phyloP scores from a whole-genome alignment of 2,329 filamentous ascomycete genomes.

The Aspergillus sp. region DNA sequence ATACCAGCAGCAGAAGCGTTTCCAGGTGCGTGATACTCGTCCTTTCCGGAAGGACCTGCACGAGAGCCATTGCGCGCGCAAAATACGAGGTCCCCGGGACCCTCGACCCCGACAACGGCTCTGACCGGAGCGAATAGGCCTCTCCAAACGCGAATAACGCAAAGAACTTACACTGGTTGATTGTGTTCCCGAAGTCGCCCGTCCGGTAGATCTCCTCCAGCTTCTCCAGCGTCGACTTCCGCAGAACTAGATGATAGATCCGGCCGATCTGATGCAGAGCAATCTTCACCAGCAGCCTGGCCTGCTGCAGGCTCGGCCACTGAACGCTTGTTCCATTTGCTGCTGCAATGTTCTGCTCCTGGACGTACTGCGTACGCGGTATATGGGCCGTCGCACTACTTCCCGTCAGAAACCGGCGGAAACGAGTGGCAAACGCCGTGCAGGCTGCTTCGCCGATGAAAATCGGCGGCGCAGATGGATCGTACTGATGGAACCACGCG shows the following conservation, averaged over 20 bases:
- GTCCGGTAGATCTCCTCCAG: conserved; percentile 30
- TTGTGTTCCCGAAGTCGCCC: conserved; percentile 19
- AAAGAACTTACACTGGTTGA: conserved; percentile 38
- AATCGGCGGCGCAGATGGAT: conserved; percentile 26
- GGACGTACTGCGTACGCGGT: conserved; percentile 25
- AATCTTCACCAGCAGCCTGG: conserved; percentile 27
- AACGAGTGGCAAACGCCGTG: conserved; percentile 31
- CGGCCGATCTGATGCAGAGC: conserved; percentile 28
- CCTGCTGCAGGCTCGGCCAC: conserved; percentile 29
- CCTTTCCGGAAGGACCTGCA: conserved; percentile 36
- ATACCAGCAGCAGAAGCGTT: conserved; percentile 31
- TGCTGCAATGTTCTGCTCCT: conserved; percentile 20
- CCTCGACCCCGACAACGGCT: conserved; percentile 21
- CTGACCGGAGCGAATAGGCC: conserved; percentile 34
- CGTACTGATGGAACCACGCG: conserved; percentile 29
- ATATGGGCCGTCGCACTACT: conserved; percentile 24
- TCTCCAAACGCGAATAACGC: conserved; percentile 38
- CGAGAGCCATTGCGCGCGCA: conserved; percentile 30
- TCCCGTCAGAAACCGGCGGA: conserved; percentile 27
- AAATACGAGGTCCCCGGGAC: conserved; percentile 40
- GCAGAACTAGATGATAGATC: conserved; percentile 28
- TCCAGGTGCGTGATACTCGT: conserved; percentile 39
- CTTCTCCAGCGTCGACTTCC: conserved; percentile 30
- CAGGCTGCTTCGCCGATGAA: conserved; percentile 32
- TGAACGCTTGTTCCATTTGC: conserved; percentile 20